Base-by-base conservation (phyloP, 257 asterid genomes). In the Avicennia marina region DNA sequence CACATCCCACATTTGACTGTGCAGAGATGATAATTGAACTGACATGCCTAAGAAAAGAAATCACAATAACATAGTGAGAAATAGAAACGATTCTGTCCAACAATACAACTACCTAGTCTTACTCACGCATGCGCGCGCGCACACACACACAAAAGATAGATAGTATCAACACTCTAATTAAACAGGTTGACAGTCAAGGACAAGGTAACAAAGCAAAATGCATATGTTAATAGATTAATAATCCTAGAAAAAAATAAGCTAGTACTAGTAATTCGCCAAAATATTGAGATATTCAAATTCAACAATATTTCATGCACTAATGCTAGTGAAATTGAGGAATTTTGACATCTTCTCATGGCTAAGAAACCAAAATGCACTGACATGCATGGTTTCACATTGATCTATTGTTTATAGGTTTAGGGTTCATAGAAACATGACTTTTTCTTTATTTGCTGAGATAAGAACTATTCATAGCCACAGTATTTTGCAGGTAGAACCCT, bases 11-110 rank as follows among this genome's bases (percentile, higher is more conserved):
- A 57, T 60, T 64, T 63, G 80, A 69, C 75, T 66, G 66, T 79
- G 84, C 75, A 88, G 69, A 68, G 88, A 73, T 46, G 70, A 62
- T 79, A 91, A 74, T 64, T 72, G 86, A 39, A 31, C 48, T 13
- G 95, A 81, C 70, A 79, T 56, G 39, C 89, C 98, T 91, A 63
- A 56, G 58, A 53, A 48, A 58, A 36, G 56, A 65, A 53, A 67
- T 54, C 32, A 11, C 69, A 56, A 50, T 66, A 68, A 39, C 22
- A 59, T 48, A 52, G 12, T 24, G 41, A 52, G 47, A 45, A 40
- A n/a, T 58, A 42, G 5, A 56, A 49, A 53, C 18, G 22, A 61
- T 36, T 25, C 24, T 22, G 31, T 45, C 25, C 58, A 11, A 32
- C 26, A 10, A n/a, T 45, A 45, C 45, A 20, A 18, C 11, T 27